These are phyloP conservation scores for Cladosporium oxysporum DNA, from an alignment of 2,329 filamentous ascomycete genomes.

Conservation along the genomic window DNA sequence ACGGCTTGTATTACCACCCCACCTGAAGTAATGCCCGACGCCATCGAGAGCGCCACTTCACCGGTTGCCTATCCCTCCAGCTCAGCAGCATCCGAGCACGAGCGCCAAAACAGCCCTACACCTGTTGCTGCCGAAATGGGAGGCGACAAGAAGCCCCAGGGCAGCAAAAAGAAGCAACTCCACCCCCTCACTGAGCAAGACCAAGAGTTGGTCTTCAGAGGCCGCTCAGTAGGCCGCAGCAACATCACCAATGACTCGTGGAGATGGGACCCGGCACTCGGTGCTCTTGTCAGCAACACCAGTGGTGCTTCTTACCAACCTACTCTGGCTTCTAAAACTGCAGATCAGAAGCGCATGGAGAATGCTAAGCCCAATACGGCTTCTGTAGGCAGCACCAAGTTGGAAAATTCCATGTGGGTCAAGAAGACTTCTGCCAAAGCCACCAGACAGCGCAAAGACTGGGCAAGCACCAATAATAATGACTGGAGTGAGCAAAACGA, in stretches of 20 bases:
- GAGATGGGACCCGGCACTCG: background rate
- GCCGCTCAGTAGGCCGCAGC: background rate
- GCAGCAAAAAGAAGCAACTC: background rate
- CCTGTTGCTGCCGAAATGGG: background rate
- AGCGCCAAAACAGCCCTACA: background rate
- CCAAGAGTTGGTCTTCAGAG: constrained; percentile 4
- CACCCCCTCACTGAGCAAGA: background rate
- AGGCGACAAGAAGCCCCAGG: background rate
- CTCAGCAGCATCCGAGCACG: background rate
- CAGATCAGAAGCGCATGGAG: background rate
- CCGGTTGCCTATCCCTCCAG: background rate
- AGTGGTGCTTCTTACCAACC: background rate
- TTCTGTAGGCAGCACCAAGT: background rate
- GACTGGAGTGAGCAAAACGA: too few species aligned
- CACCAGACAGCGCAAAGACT: too few species aligned
- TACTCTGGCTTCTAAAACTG: background rate
- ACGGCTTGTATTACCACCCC: background rate
- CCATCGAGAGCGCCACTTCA: background rate
- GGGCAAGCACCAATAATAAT: background rate
- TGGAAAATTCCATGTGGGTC: background rate
- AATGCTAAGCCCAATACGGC: background rate
- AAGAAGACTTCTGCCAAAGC: background rate
- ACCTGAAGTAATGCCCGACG: background rate
- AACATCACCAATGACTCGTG: background rate
- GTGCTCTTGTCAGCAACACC: background rate